phyloP scores from a whole-genome alignment of 164 flowering plant genomes.

The Aristolochia contorta region DNA sequence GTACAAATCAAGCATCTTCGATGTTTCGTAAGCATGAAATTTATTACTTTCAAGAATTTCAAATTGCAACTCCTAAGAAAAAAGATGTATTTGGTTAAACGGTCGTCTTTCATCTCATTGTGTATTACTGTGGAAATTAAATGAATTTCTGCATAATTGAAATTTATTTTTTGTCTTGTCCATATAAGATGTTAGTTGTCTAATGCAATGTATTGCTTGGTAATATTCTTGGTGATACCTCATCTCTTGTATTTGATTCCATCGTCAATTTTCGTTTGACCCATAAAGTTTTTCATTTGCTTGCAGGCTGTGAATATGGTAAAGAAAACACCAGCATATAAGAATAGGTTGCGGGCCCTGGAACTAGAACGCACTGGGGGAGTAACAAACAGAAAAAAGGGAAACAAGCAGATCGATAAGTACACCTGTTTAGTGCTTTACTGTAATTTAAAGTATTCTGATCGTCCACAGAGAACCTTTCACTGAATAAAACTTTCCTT shows the following conservation, averaged over 20 bases:
- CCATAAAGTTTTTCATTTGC: not conserved
- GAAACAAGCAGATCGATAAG: constrained; percentile 70
- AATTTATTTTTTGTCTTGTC: too few relatives aligned
- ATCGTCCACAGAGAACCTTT: not conserved
- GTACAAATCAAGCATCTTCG: not conserved
- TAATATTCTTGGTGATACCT: too few relatives aligned
- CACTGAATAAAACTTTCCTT: not conserved
- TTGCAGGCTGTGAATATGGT: constrained; percentile 86
- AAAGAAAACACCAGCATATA: constrained; percentile 92
- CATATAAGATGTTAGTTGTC: too few relatives aligned
- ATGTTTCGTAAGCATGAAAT: too few relatives aligned
- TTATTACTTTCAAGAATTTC: too few relatives aligned
- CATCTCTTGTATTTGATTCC: not conserved
- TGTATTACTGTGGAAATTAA: too few relatives aligned
- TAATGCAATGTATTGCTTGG: too few relatives aligned
- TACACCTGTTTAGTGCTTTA: constrained; percentile 16
- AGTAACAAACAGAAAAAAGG: constrained; percentile 59
- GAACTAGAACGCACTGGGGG: constrained; percentile 90
- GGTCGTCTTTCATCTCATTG: too few relatives aligned
- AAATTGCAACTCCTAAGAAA: too few relatives aligned
- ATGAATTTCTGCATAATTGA: too few relatives aligned
- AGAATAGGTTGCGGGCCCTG: constrained; percentile 74
- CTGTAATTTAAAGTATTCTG: not conserved
- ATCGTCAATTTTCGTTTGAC: not conserved
- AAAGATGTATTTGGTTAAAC: too few relatives aligned